A percentile compares a stretch with the other conserved stretches of the same genome.
Conservation (phyloP, 768 basidiomycete species). For the Phanerochaete sordida region DNA sequence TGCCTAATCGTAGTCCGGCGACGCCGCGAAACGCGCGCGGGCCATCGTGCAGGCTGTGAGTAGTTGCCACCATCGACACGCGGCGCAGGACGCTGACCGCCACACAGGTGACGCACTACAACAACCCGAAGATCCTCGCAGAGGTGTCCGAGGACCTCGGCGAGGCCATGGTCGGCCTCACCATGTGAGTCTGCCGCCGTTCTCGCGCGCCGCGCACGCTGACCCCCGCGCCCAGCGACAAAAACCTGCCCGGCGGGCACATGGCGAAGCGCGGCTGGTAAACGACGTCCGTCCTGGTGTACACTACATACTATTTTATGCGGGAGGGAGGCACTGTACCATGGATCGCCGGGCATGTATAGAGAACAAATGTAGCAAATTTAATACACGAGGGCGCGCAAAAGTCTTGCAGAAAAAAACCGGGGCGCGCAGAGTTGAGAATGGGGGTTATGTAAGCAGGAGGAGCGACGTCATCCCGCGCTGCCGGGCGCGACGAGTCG, state of each 20-base stretch:
- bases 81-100: neutral
- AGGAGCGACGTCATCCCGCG: neutral
- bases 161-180: constrained; percentile 90
- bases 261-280: constrained; percentile 69
- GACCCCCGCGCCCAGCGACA: neutral
- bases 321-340: neutral
- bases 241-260: constrained; percentile 47
- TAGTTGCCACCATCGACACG: neutral
- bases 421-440: no score
- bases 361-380: no score
- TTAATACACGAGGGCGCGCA: no score
- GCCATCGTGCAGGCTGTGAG: constrained; percentile 94
- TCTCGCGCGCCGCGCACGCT: neutral
- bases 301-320: neutral
- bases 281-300: no score
- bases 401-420: no score
- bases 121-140: constrained; percentile 89
- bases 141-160: constrained; percentile 89
- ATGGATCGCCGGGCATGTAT: neutral
- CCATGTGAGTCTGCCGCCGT: constrained; percentile 48
- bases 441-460: neutral
- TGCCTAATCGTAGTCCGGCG: constrained; percentile 60
- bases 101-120: constrained; percentile 82
- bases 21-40: constrained; percentile 89
- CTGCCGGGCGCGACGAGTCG: no score